Evolutionary conservation across 805 yeast species (phyloP), one percentile per base, ranked within the genome.

Genomic region (Saturnispora galanensis): DNA sequence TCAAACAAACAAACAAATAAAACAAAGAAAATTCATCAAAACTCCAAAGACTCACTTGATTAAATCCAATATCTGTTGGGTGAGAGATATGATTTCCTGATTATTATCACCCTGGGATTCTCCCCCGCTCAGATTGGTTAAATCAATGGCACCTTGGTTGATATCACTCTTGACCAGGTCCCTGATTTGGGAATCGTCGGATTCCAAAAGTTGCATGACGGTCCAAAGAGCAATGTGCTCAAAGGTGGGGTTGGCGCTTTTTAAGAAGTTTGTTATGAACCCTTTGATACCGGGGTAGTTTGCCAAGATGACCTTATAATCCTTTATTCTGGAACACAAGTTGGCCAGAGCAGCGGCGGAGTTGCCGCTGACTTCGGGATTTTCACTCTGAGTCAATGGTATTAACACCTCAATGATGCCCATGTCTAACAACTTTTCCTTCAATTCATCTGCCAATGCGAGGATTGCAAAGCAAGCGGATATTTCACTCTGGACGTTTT

Each of bases 141-240:
- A 54, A 42, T 62, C 61, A 47, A 64, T 57, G 17, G 55, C 57
- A 21, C 62, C 64, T 36, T 44, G 51, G 44, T 56, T 57, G 40
- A 65, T 61, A 46, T 62, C 66, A 39, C 44, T 49, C 40, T 63
- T 64, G 16, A 65, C 54, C 44, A 52, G 59, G 4, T 54, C 49
- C 50, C 71, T 73, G 56, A 83, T 69, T 58, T 79, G 79, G 43
- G 64, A 62, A 58, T 88, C 84, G 55, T 83, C 85, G 49, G 95
- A 80, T 64, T 93, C 98, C 52, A 93, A 74, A 51, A 93, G 73
- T 66, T 93, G 98, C 54, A 90, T 71, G 53, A 89, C 82, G 37
- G 96, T 90, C 98, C 98, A 93, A 49, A 89, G 75, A 1, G 97
- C 96, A 65, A 93, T 93, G 62, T 93, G 98, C 66, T 93, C 97